phyloP scores from a whole-genome alignment of 83 land plant species.

The Diphasiastrum complanatum region DNA sequence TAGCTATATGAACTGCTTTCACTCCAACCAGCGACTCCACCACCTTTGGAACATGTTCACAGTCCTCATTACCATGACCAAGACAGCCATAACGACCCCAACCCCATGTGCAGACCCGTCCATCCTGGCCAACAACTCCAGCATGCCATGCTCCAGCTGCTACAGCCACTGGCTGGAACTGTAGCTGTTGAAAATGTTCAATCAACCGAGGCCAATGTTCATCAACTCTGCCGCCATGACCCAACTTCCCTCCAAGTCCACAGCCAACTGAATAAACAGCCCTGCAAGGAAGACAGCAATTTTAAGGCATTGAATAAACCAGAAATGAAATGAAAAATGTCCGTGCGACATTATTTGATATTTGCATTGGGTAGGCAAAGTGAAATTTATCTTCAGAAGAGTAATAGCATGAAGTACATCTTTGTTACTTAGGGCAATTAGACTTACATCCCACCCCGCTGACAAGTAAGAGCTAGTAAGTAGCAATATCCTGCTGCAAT shows the following conservation, averaged over 20 bases:
- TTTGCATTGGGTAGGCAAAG: too few relatives aligned
- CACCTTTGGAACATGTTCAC: constrained; percentile 75
- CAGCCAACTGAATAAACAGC: constrained; percentile 91
- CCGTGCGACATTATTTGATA: too few relatives aligned
- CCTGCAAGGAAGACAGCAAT: constrained; percentile 36
- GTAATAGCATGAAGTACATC: too few relatives aligned
- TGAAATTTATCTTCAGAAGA: too few relatives aligned
- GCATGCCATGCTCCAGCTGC: constrained; percentile 98
- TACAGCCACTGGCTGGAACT: constrained; percentile 65
- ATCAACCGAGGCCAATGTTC: constrained; percentile 69
- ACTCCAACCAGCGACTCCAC: constrained; percentile 58
- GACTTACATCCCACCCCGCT: constrained; percentile 79
- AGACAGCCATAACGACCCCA: constrained; percentile 94
- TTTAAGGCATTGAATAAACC: background rate
- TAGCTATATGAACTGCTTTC: constrained; percentile 88
- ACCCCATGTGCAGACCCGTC: constrained; percentile 92
- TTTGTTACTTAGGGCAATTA: too few relatives aligned
- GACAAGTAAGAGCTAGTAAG: constrained; percentile 75
- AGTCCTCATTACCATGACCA: constrained; percentile 87
- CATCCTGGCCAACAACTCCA: constrained; percentile 76
- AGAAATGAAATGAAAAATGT: too few relatives aligned
- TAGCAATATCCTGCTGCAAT: constrained; percentile 95
- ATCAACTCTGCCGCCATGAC: constrained; percentile 71
- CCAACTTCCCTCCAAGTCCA: constrained; percentile 89
- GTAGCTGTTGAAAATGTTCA: constrained; percentile 57